Base-by-base conservation (phyloP, 2,329 filamentous ascomycete species). In the Alternaria incomplexa region DNA sequence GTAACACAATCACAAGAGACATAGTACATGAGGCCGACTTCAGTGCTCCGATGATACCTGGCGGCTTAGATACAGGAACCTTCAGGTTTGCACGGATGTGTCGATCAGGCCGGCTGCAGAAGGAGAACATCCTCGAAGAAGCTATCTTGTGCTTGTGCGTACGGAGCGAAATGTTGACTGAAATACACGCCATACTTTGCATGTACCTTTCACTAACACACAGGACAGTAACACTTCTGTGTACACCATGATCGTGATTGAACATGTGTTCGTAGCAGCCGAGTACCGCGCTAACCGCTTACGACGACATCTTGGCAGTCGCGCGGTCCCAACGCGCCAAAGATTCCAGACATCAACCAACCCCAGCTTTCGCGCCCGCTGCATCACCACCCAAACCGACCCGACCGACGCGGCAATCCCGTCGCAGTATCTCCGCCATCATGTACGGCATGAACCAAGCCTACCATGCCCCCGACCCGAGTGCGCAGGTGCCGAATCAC, bases 371-470 rank as follows among this genome's bases (percentile, higher is more conserved):
- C 66, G 73, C 72, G 70, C 69, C 56, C 58, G 55, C 50, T 62
- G 47, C 61, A 61, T 63, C 65, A 59, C 59, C 55, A 62, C 58
- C 45, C 65, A 48, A 36, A 40, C 32, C 62, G 52, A 56, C 50
- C 58, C 54, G 50, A 63, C 30, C 61, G 47, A 59, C 66, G 70
- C 68, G 69, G 70, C 66, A 67, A 56, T 46, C 57, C 54, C 69
- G 75, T 77, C 76, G 75, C 75, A 65, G 68, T 47, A 51, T 45
- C 50, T 46, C 52, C 52, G 30, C 47, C 68, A 69, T 51, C 65
- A 79, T 79, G 76, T 78, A 77, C 62, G 70, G 68, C 55, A 75
- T 78, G 73, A 75, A 77, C 57, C 77, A 78, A 56, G 65, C 68
- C 56, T 75, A 75, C 69, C 73, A 72, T 63, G 69, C 67, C 17